phyloP scores from a whole-genome alignment of 1,139 yeast genomes.

The Saccharomyces pastorianus region DNA sequence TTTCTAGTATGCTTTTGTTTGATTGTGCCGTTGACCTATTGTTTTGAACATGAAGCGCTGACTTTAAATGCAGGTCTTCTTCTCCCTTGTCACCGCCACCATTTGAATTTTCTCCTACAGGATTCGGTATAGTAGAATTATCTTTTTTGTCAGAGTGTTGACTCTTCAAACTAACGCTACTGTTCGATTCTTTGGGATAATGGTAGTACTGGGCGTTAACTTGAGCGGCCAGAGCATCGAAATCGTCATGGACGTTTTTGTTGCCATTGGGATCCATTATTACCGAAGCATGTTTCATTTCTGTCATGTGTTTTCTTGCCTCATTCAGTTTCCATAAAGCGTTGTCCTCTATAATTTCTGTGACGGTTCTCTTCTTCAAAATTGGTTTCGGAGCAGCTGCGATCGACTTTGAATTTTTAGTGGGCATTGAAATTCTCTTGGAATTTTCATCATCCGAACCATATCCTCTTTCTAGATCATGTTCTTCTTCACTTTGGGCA shows the following conservation, averaged over 20 bases:
- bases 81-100: neutral
- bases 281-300: constrained; percentile 19
- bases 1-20: neutral
- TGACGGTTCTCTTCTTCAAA: constrained; percentile 69
- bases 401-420: constrained; percentile 9
- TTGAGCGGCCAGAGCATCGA: constrained; percentile 50
- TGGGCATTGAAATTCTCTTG: constrained; percentile 9
- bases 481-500: constrained; percentile 8
- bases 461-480: constrained; percentile 18
- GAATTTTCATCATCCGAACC: constrained; percentile 40
- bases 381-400: constrained; percentile 51
- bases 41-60: neutral
- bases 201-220: constrained; percentile 48
- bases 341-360: constrained; percentile 46
- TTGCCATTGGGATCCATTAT: constrained; percentile 22
- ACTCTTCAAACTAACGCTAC: neutral
- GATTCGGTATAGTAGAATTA: neutral
- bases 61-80: neutral
- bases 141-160: neutral
- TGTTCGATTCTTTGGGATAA: neutral
- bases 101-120: neutral
- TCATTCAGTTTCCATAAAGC: constrained; percentile 32
- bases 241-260: constrained; percentile 36
- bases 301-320: constrained; percentile 30
- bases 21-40: neutral